These are phyloP conservation scores for Pyracantha coccinea DNA, from an alignment of 331 rosid species.

Conservation along the genomic window DNA sequence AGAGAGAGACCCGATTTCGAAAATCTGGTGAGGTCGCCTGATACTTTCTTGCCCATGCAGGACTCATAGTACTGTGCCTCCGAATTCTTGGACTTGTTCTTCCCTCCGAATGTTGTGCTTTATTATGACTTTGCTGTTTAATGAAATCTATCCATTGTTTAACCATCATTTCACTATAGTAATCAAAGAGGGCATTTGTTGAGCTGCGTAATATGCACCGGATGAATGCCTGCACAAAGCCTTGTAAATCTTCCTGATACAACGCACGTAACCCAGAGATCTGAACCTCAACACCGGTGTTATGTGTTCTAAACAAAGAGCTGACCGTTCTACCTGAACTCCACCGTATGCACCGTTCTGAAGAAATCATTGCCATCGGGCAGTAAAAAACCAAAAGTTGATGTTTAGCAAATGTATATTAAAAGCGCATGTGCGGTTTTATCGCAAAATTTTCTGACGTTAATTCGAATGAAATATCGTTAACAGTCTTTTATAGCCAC, in stretches of 20 bases:
- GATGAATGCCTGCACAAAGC: background rate
- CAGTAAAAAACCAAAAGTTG: background rate
- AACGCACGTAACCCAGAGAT: background rate
- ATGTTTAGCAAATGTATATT: background rate
- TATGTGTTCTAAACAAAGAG: background rate
- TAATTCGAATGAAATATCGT: background rate
- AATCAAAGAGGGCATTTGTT: background rate
- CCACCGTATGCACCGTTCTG: background rate
- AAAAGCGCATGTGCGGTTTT: background rate
- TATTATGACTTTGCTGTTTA: background rate
- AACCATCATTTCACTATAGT: background rate
- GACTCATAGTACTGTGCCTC: background rate
- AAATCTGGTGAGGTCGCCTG: background rate
- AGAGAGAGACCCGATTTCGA: background rate
- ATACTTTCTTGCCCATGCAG: background rate
- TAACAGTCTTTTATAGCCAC: background rate
- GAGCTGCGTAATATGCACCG: background rate
- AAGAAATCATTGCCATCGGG: background rate
- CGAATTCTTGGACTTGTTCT: background rate
- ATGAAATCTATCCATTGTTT: background rate
- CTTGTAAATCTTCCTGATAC: constrained; percentile 2
- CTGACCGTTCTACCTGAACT: background rate
- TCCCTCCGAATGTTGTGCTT: background rate
- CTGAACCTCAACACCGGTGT: background rate
- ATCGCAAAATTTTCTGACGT: background rate